Conservation (phyloP, 352 stramenopile species). For the Phytophthora capsici region DNA sequence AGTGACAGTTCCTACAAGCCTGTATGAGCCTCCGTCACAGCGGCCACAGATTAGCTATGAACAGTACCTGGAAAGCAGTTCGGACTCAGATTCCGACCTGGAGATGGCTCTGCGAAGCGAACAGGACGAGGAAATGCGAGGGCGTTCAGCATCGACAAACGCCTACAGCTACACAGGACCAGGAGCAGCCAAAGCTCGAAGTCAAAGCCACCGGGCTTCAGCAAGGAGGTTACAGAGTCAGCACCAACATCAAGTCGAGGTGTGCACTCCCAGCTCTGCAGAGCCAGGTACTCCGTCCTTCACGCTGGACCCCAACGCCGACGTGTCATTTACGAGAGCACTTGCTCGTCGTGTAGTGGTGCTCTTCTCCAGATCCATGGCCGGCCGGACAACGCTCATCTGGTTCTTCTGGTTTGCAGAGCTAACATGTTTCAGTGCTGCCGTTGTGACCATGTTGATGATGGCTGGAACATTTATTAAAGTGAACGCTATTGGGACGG, state of each 20-base stretch:
- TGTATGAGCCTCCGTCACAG: constrained; percentile 59
- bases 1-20: constrained; percentile 61
- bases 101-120: constrained; percentile 20
- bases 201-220: constrained; percentile 30
- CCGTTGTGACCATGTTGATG: constrained; percentile 33
- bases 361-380: constrained; percentile 49
- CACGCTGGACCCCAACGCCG: constrained; percentile 30
- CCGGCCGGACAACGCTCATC: constrained; percentile 46
- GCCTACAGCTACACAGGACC: constrained; percentile 23
- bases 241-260: constrained; percentile 23
- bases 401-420: constrained; percentile 54
- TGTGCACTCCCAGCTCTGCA: constrained; percentile 26
- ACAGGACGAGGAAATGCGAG: constrained; percentile 12
- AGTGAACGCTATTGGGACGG: constrained; percentile 14
- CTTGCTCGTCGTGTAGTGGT: constrained; percentile 49
- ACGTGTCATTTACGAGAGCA: constrained; percentile 45
- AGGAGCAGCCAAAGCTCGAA: constrained; percentile 18
- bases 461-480: constrained; percentile 39
- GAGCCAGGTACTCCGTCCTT: constrained; percentile 32
- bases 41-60: constrained; percentile 35
- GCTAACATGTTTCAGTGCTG: constrained; percentile 24
- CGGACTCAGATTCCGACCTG: constrained; percentile 29
- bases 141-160: background rate
- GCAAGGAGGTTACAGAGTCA: constrained; percentile 29
- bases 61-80: constrained; percentile 32